phyloP scores from a whole-genome alignment of 768 basidiomycete species.

The Pleurotus eryngii region DNA sequence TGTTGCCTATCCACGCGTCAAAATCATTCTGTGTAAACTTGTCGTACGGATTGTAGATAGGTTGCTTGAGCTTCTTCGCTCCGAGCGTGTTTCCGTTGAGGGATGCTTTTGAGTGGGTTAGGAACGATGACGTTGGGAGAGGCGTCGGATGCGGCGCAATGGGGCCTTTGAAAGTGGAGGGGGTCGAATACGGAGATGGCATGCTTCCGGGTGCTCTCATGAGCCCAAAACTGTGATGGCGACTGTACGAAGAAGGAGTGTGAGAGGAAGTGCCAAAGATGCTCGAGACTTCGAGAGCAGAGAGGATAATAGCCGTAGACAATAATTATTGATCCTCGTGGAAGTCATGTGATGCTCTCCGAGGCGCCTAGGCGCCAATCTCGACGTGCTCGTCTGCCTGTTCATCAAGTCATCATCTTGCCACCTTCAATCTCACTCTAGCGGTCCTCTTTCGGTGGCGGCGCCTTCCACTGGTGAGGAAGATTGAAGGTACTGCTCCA shows the following conservation, averaged over 20 bases:
- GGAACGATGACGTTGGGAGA: slow-evolving; percentile 3
- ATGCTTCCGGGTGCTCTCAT: not conserved
- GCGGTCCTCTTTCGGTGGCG: too few relatives aligned
- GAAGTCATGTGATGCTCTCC: not conserved
- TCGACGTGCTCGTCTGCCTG: too few relatives aligned
- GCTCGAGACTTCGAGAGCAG: too few relatives aligned
- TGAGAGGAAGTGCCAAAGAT: not conserved
- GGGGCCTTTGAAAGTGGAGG: not conserved
- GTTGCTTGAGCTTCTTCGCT: slow-evolving; percentile 30
- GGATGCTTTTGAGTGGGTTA: not conserved
- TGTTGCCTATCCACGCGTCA: slow-evolving; percentile 66
- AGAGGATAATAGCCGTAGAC: not conserved
- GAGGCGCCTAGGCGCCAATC: too few relatives aligned
- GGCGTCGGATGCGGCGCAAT: slow-evolving; percentile 5
- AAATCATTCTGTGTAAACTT: slow-evolving; percentile 67
- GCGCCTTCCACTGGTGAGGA: too few relatives aligned
- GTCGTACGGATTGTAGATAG: slow-evolving; percentile 71
- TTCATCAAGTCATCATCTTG: too few relatives aligned
- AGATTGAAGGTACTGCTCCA: too few relatives aligned
- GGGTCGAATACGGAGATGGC: not conserved
- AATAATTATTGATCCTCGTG: slow-evolving; percentile 3
- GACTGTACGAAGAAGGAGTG: not conserved
- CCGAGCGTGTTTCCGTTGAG: not conserved
- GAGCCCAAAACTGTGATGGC: not conserved
- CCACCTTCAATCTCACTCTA: too few relatives aligned